These are phyloP conservation scores for Claviceps monticola DNA, from an alignment of 2,329 filamentous ascomycete species.

Conservation along the genomic window DNA sequence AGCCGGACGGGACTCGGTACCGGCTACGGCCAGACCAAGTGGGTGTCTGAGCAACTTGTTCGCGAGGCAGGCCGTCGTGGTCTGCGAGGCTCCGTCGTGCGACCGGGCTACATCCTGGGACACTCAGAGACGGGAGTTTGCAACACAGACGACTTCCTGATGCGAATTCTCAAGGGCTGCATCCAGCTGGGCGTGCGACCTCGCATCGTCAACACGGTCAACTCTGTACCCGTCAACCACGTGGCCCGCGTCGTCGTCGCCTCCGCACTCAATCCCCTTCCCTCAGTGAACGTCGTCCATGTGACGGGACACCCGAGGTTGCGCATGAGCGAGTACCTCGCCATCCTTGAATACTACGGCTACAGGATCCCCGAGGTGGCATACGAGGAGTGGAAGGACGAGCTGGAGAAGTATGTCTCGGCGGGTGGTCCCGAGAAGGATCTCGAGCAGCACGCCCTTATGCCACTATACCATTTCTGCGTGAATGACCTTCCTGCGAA, in stretches of 20 bases:
- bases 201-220: conserved; percentile 73
- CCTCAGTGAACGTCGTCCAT: conserved; percentile 48
- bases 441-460: conserved; percentile 17
- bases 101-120: conserved; percentile 76
- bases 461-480: conserved; percentile 57
- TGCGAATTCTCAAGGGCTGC: conserved; percentile 77
- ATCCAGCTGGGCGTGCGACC: conserved; percentile 64
- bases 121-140: conserved; percentile 54
- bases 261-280: conserved; percentile 47
- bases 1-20: conserved; percentile 65
- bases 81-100: conserved; percentile 59
- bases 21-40: conserved; percentile 87
- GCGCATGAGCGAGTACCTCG: conserved; percentile 43
- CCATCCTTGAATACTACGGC: conserved; percentile 53
- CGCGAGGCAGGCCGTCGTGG: conserved; percentile 68
- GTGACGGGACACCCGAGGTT: conserved; percentile 54
- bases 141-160: conserved; percentile 81
- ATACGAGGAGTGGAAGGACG: conserved; percentile 31
- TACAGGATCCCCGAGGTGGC: conserved; percentile 64
- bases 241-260: conserved; percentile 72
- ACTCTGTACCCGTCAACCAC: conserved; percentile 76
- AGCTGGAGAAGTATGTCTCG: conserved; percentile 16
- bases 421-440: conserved; percentile 14
- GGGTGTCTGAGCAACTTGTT: conserved; percentile 55
- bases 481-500: conserved; percentile 52